phyloP scores from a whole-genome alignment of 805 yeast species.

The Saturnispora gosingensis region DNA sequence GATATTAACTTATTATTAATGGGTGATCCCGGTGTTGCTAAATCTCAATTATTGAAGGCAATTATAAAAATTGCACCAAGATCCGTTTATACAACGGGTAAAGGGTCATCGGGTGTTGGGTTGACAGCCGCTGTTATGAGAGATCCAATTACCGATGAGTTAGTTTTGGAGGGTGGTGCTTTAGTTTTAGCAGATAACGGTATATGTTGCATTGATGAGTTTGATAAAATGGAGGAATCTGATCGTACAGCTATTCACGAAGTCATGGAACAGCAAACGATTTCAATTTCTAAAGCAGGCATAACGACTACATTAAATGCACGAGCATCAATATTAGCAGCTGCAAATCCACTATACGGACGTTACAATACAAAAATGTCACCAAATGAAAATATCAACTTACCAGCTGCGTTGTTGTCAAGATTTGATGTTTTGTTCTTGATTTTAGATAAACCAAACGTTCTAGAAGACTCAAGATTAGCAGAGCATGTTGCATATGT shows the following conservation, averaged over 20 bases:
- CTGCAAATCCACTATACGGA: constrained; percentile 97
- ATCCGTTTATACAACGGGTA: constrained; percentile 95
- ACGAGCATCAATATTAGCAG: constrained; percentile 89
- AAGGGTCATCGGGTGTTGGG: constrained; percentile 98
- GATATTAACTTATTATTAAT: constrained; percentile 90
- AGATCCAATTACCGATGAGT: constrained; percentile 98
- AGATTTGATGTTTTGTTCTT: constrained; percentile 88
- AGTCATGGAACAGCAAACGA: constrained; percentile 99
- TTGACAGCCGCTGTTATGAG: constrained; percentile 98
- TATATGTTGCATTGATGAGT: constrained; percentile 97
- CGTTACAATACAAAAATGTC: constrained; percentile 84
- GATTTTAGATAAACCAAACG: constrained; percentile 73
- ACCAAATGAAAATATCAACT: constrained; percentile 89
- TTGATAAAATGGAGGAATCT: constrained; percentile 95
- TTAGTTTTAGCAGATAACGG: constrained; percentile 95
- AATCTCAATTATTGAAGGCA: constrained; percentile 88
- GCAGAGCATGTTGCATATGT: constrained; percentile 94
- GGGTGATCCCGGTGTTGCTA: constrained; percentile 99
- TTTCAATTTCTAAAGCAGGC: constrained; percentile 95
- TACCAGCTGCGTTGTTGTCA: constrained; percentile 93
- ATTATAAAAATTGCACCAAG: constrained; percentile 91
- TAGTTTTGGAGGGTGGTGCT: constrained; percentile 98
- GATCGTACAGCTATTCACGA: constrained; percentile 98
- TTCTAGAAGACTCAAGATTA: constrained; percentile 72
- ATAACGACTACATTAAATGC: constrained; percentile 94